phyloP scores from a whole-genome alignment of 1,139 yeast genomes.

The Geotrichum australiense region DNA sequence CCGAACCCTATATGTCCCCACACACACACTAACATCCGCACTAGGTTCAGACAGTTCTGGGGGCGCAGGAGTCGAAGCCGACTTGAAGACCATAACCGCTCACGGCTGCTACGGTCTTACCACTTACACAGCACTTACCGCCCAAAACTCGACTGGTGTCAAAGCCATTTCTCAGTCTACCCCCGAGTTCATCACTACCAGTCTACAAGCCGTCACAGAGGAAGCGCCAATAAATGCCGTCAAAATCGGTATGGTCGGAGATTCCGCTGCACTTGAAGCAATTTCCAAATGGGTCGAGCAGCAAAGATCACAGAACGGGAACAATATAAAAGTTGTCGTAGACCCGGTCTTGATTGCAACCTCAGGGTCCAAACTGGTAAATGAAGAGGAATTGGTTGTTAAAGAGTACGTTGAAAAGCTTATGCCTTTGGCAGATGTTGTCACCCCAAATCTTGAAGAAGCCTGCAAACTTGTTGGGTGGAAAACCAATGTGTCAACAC shows the following conservation, averaged over 20 bases:
- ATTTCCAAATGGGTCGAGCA: slow-evolving; percentile 27
- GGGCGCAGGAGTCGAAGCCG: slow-evolving; percentile 95
- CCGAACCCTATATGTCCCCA: too few relatives aligned
- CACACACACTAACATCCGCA: too few relatives aligned
- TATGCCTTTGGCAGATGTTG: slow-evolving; percentile 48
- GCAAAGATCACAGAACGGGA: background rate
- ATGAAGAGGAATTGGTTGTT: slow-evolving; percentile 39
- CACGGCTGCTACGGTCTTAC: slow-evolving; percentile 77
- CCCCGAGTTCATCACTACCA: slow-evolving; percentile 37
- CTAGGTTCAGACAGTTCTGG: slow-evolving; percentile 91
- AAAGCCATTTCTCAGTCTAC: slow-evolving; percentile 40
- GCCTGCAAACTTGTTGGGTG: slow-evolving; percentile 37
- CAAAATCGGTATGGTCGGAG: slow-evolving; percentile 76
- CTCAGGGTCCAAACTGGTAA: slow-evolving; percentile 56
- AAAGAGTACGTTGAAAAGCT: slow-evolving; percentile 41
- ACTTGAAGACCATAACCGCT: slow-evolving; percentile 71
- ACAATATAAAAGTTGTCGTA: slow-evolving; percentile 37
- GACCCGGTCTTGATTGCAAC: slow-evolving; percentile 87
- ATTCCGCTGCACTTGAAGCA: slow-evolving; percentile 48
- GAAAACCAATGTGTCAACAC: slow-evolving; percentile 15
- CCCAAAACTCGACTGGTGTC: slow-evolving; percentile 65
- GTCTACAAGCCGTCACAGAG: slow-evolving; percentile 44
- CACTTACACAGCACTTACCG: slow-evolving; percentile 75
- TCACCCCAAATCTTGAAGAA: slow-evolving; percentile 75
- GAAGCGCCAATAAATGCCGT: slow-evolving; percentile 45